Evolutionary conservation across 306 rosid species (phyloP).

Genomic region (Bauhinia variegata): DNA sequence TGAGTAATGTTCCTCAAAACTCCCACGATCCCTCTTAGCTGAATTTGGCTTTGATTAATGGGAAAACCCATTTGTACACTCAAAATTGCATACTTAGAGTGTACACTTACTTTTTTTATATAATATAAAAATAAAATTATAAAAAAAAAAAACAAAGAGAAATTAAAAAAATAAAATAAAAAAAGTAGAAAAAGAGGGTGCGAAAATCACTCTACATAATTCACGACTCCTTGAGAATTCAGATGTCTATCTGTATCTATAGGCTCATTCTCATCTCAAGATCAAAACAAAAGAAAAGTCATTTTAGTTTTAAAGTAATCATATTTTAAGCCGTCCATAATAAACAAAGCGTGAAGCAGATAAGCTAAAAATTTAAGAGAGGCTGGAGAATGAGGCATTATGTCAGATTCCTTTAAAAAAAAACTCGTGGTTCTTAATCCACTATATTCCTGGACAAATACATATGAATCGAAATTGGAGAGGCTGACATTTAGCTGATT

Average conservation of each 20-base stretch:
- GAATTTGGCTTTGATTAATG: not conserved
- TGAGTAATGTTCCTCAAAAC: no score
- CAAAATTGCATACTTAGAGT: no score
- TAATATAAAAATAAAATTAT: no score
- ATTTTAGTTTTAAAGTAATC: constrained; percentile 24
- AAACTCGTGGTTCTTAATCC: constrained; percentile 34
- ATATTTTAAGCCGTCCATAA: constrained; percentile 32
- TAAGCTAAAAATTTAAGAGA: constrained; percentile 23
- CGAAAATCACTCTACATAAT: no score
- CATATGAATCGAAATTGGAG: constrained; percentile 1
- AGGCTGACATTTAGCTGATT: constrained; percentile 24
- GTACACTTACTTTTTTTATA: no score
- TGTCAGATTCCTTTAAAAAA: constrained; percentile 23
- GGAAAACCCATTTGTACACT: no score
- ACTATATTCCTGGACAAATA: no score
- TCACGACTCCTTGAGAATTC: no score
- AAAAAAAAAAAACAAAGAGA: no score
- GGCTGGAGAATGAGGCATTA: constrained; percentile 12
- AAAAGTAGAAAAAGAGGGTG: no score
- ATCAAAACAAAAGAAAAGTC: constrained; percentile 23
- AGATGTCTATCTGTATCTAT: not conserved
- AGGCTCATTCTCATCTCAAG: not conserved
- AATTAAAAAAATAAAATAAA: no score
- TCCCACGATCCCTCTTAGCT: no score
- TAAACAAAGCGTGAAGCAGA: constrained; percentile 27